Percentiles rank a stretch among this genome's conserved stretches.
Evolutionary conservation across 2,329 filamentous ascomycete species (phyloP).

Genomic region (Aspergillus neotritici): DNA sequence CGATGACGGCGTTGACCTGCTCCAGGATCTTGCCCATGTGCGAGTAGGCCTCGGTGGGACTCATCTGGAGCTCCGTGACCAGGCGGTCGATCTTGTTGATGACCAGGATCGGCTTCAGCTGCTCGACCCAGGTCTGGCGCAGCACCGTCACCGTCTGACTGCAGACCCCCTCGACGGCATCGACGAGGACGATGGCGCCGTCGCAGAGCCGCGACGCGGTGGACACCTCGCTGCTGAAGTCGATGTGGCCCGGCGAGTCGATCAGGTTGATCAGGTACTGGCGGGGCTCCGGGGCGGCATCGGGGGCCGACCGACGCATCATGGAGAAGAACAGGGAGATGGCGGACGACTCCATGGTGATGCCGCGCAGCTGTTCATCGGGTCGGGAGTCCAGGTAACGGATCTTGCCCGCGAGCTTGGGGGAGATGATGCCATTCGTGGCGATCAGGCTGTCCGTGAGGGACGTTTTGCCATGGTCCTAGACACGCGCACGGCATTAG

Average conservation of each 20-base stretch:
- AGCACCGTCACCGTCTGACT: slow-evolving; percentile 97
- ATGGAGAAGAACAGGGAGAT: slow-evolving; percentile 96
- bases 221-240: slow-evolving; percentile 97
- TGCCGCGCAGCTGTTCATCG: slow-evolving; percentile 91
- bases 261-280: slow-evolving; percentile 97
- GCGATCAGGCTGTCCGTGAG: slow-evolving; percentile 92
- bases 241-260: slow-evolving; percentile 95
- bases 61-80: slow-evolving; percentile 92
- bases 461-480: slow-evolving; percentile 97
- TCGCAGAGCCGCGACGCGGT: slow-evolving; percentile 92
- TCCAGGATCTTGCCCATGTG: slow-evolving; percentile 86
- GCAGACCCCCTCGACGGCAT: slow-evolving; percentile 96
- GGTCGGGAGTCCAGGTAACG: slow-evolving; percentile 93
- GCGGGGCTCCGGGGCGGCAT: slow-evolving; percentile 64
- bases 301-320: slow-evolving; percentile 65
- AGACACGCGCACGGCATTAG: slow-evolving; percentile 14
- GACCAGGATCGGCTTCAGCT: slow-evolving; percentile 86
- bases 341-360: slow-evolving; percentile 99
- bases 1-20: slow-evolving; percentile 94
- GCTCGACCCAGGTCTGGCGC: slow-evolving; percentile 90
- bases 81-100: slow-evolving; percentile 98
- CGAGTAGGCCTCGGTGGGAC: slow-evolving; percentile 76
- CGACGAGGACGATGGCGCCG: slow-evolving; percentile 87
- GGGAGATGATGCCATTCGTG: slow-evolving; percentile 98
- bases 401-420: slow-evolving; percentile 95